Percentiles rank a stretch among this genome's conserved stretches.
phyloP scores from a whole-genome alignment of 1,284 basidiomycete genomes.

The Tilletia walkeri region DNA sequence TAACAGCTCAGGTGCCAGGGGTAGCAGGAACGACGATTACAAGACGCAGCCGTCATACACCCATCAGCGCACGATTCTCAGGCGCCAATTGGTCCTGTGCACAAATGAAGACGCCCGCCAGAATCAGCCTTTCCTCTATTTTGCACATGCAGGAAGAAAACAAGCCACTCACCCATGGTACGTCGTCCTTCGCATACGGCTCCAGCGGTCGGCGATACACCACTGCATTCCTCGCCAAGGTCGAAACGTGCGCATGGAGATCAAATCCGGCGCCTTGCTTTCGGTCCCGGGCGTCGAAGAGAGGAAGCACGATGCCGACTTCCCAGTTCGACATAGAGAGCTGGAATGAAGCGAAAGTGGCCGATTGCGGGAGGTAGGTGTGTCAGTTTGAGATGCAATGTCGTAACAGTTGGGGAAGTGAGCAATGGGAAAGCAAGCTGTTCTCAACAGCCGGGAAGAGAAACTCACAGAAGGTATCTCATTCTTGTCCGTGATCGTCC shows the following conservation, averaged over 20 bases:
- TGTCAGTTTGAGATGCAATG: too few relatives aligned
- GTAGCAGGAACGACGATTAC: too few relatives aligned
- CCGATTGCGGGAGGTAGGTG: not conserved
- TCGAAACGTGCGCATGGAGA: not conserved
- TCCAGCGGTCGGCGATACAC: not conserved
- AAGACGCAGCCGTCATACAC: not conserved
- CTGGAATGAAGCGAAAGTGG: not conserved
- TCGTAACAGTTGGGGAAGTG: too few relatives aligned
- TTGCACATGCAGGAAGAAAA: too few relatives aligned
- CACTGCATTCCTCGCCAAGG: not conserved
- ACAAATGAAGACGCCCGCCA: not conserved
- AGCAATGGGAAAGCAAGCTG: too few relatives aligned
- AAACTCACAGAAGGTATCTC: not conserved
- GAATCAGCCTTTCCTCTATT: not conserved
- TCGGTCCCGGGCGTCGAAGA: conserved; percentile 1
- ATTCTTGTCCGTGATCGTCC: conserved; percentile 24
- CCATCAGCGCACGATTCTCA: conserved; percentile 4
- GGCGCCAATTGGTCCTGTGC: not conserved
- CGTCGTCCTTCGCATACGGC: not conserved
- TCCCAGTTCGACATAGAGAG: conserved; percentile 14
- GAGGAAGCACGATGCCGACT: conserved; percentile 11
- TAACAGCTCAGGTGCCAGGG: too few relatives aligned
- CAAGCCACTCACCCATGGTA: conserved; percentile 1
- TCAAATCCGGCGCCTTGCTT: not conserved
- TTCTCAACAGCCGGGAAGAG: not conserved